phyloP scores from a whole-genome alignment of 345 rosid species.

The Acer yangbiense region DNA sequence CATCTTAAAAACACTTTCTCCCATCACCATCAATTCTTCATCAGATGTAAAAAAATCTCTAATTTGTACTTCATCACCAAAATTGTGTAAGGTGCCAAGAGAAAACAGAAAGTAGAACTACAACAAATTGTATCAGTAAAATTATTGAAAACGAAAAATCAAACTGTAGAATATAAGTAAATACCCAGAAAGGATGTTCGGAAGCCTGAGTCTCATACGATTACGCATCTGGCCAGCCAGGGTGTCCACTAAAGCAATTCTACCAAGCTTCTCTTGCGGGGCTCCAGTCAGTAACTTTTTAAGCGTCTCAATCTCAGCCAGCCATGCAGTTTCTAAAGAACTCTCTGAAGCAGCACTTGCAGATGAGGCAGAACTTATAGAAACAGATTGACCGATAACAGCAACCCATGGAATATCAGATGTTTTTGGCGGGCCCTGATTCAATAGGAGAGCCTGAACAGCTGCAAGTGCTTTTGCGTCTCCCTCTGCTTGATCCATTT shows the following conservation, averaged over 20 bases:
- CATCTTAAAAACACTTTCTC: not conserved
- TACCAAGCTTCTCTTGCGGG: slow-evolving; percentile 90
- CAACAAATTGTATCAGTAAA: not conserved
- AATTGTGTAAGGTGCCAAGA: not conserved
- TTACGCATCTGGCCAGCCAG: slow-evolving; percentile 90
- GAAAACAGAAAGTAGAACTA: not conserved
- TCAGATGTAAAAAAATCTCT: not conserved
- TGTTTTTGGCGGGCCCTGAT: slow-evolving; percentile 95
- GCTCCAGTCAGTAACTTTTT: slow-evolving; percentile 82
- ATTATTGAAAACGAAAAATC: not conserved
- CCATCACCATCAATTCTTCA: not conserved
- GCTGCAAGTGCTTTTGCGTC: slow-evolving; percentile 93
- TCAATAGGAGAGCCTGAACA: slow-evolving; percentile 87
- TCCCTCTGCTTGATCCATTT: slow-evolving; percentile 93
- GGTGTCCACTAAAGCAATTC: slow-evolving; percentile 88
- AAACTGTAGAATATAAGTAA: slow-evolving; percentile 16
- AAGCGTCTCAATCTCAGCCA: slow-evolving; percentile 92
- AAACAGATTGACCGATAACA: slow-evolving; percentile 92
- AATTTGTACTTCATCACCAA: not conserved
- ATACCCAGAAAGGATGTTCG: slow-evolving; percentile 94
- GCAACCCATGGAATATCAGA: slow-evolving; percentile 98
- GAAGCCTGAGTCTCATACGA: slow-evolving; percentile 93
- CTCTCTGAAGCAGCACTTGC: slow-evolving; percentile 68
- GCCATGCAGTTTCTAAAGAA: slow-evolving; percentile 99
- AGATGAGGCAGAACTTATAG: slow-evolving; percentile 86